A percentile compares a stretch with the other conserved stretches of the same genome.
Conservation (phyloP, 441 rosid species). For the Flueggea neowawraea region DNA sequence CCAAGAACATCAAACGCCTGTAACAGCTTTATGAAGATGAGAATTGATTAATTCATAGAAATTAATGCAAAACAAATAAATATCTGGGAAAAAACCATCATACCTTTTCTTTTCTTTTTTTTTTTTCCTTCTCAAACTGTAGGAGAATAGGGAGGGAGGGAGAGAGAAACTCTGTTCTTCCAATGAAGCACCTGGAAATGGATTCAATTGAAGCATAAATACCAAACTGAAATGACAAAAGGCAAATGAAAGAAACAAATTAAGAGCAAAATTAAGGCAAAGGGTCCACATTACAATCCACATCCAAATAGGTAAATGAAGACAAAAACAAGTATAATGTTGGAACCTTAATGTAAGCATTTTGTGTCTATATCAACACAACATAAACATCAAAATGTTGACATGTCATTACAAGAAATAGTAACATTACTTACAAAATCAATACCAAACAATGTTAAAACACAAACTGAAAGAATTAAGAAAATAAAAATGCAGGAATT, state of each 20-base stretch:
- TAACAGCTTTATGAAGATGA: no score
- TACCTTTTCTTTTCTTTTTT: slow-evolving; percentile 2
- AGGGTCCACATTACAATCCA: slow-evolving; percentile 27
- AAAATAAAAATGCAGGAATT: not conserved
- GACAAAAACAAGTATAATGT: slow-evolving; percentile 10
- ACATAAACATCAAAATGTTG: slow-evolving; percentile 1
- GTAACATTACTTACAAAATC: no score
- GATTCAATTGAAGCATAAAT: not conserved
- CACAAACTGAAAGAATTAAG: no score
- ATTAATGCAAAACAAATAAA: not conserved
- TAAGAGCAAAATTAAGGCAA: slow-evolving; percentile 1
- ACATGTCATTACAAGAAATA: not conserved
- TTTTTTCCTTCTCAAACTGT: not conserved
- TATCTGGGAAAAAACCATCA: not conserved
- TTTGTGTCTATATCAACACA: slow-evolving; percentile 17
- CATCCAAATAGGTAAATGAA: slow-evolving; percentile 19
- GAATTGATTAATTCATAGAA: no score
- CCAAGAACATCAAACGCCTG: no score
- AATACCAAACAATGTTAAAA: no score
- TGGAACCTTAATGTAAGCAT: slow-evolving; percentile 1
- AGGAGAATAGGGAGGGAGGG: not conserved
- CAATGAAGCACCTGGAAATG: slow-evolving; percentile 8
- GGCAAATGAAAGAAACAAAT: slow-evolving; percentile 2
- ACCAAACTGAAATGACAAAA: slow-evolving; percentile 10
- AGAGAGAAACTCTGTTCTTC: slow-evolving; percentile 6